Evolutionary conservation across 192 early-diverging fungal species (phyloP).

Genomic region (Umbelopsis isabellina): DNA sequence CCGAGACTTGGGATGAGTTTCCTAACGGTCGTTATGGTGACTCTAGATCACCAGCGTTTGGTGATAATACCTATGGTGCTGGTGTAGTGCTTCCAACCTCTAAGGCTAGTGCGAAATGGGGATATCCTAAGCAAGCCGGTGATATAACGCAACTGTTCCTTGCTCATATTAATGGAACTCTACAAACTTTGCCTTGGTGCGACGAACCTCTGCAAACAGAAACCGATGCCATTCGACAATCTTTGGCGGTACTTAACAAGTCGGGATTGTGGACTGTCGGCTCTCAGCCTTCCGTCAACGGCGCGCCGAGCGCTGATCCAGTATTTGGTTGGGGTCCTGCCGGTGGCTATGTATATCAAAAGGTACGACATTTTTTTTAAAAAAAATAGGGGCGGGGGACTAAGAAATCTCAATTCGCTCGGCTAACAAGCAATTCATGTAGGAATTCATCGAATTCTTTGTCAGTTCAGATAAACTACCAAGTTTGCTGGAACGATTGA

Average conservation of each 20-base stretch:
- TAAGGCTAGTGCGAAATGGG: constrained; percentile 69
- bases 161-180: constrained; percentile 63
- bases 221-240: constrained; percentile 66
- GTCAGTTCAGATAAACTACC: constrained; percentile 62
- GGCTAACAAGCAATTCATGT: not conserved
- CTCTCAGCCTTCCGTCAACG: constrained; percentile 83
- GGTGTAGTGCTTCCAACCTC: constrained; percentile 57
- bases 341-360: constrained; percentile 85
- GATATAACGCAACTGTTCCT: constrained; percentile 72
- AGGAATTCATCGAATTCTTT: constrained; percentile 84
- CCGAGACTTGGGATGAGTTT: constrained; percentile 86
- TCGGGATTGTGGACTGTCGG: constrained; percentile 79
- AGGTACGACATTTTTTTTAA: constrained; percentile 36
- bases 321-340: constrained; percentile 85
- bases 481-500: constrained; percentile 56
- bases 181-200: constrained; percentile 75
- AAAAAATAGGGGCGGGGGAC: no score
- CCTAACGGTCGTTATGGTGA: constrained; percentile 92
- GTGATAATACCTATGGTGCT: constrained; percentile 69
- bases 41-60: constrained; percentile 76
- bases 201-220: constrained; percentile 59
- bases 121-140: constrained; percentile 49
- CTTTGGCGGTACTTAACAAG: constrained; percentile 60
- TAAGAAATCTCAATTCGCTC: no score
- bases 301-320: constrained; percentile 64